Evolutionary conservation across 225 moss, liverwort and hornwort genomes (phyloP).

Genomic region (Thuidium tamariscinum): DNA sequence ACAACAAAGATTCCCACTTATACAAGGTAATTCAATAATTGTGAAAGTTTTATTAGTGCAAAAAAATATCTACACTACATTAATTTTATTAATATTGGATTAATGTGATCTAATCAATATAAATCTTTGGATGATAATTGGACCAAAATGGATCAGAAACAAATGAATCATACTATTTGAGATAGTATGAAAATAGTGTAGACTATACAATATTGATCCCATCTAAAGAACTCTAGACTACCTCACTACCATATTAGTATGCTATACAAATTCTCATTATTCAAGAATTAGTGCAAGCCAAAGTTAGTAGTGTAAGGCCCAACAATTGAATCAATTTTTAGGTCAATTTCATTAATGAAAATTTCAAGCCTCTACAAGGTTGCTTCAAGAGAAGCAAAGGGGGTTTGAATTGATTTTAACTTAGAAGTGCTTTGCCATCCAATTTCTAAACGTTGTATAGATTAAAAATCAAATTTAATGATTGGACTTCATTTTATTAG

Average conservation of each 20-base stretch:
- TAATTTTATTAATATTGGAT: not conserved
- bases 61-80: not conserved
- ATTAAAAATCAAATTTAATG: too few species aligned
- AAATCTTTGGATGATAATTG: not conserved
- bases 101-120: not conserved
- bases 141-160: not conserved
- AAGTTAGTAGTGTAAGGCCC: not conserved
- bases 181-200: not conserved
- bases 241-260: not conserved
- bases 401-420: too few species aligned
- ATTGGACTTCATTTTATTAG: too few species aligned
- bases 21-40: not conserved
- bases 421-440: too few species aligned
- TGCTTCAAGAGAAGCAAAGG: too few species aligned
- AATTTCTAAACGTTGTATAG: too few species aligned
- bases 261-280: accelerated
- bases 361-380: too few species aligned
- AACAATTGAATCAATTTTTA: not conserved
- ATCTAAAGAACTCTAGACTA: not conserved
- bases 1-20: not conserved
- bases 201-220: not conserved
- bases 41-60: accelerated
- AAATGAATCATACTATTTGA: not conserved
- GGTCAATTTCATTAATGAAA: not conserved
- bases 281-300: not conserved